Evolutionary conservation across 73 alveolate genomes (phyloP).

Genomic region (Paramecium primaurelia): DNA sequence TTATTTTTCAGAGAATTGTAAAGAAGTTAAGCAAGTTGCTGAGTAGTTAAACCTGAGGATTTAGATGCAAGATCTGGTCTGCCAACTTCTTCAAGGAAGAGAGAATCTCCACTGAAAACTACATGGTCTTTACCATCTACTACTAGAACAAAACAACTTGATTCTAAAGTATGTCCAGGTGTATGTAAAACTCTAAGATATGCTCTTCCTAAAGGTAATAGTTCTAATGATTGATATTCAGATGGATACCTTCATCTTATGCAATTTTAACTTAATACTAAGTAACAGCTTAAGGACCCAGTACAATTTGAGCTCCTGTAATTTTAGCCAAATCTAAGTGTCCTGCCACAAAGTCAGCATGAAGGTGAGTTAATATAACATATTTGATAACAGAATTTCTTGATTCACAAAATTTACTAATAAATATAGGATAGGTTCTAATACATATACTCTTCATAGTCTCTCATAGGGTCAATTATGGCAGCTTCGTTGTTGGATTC

Average conservation of each 20-base stretch:
- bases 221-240: not conserved
- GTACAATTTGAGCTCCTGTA: conserved; percentile 62
- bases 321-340: conserved; percentile 47
- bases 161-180: conserved; percentile 78
- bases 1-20: conserved; percentile 62
- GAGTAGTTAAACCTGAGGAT: conserved; percentile 31
- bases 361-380: conserved; percentile 60
- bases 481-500: conserved; percentile 63
- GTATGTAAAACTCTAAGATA: conserved; percentile 62
- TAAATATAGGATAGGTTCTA: not conserved
- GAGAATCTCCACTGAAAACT: conserved; percentile 80
- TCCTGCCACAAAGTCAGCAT: conserved; percentile 70
- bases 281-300: conserved; percentile 57
- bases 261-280: not conserved
- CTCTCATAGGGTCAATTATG: conserved; percentile 64
- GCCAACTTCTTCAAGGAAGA: conserved; percentile 77
- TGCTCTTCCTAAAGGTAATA: not conserved
- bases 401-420: not conserved
- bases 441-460: conserved; percentile 54
- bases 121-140: conserved; percentile 53
- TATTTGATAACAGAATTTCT: conserved; percentile 50
- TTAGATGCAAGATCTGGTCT: conserved; percentile 78
- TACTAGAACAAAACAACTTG: conserved; percentile 64
- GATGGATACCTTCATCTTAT: not conserved
- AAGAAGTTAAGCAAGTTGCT: conserved; percentile 48